Evolutionary conservation across 208 protist genomes (phyloP), one percentile per base, ranked within the genome.

Genomic region (Leishmania martiniquensis): DNA sequence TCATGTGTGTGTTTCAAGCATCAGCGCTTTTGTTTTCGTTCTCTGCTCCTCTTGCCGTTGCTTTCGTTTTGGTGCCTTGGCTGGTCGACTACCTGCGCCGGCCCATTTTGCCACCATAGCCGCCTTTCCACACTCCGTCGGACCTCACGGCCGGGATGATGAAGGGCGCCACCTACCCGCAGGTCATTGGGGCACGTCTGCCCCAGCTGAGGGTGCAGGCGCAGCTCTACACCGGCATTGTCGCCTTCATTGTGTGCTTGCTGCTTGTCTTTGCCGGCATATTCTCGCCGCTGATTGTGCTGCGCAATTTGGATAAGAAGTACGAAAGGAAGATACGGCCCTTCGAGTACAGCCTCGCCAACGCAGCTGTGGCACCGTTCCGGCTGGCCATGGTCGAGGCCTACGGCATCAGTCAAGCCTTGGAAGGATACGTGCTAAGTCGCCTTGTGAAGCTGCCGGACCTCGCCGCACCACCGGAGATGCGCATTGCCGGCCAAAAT

Each of bases 351-450:
- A 71, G 82, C 32, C 63, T 87, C 7, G 69, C 66, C 1, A 75
- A 81, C 49, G 74, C 80, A 29, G 80, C 86, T 44, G 63, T 70
- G 15, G 71, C 67, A 12, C 65, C 72, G 45, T 86, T 91, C 72
- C 77, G 85, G n/a, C 74, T 65, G 22, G 60, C n/a, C 51, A 49
- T 91, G 15, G 77, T 91, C 57, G 86, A 83, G 34, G 80, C 82
- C 69, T 68, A 90, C 69, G 82, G 82, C 5, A 59, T 82, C 17
- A 76, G 78, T 5, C 70, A 86, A 66, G 74, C 60, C 44, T 10
- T 94, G 47, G 84, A 90, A 34, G 88, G 88, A 42, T 86, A 93
- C 72, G 85, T 93, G 3, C 75, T 88, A 52, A 84, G 85, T 6
- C 63, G 66, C 29, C 81, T 94, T 69, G 80, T 52, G 20, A 51